Conservation (phyloP, 2,329 filamentous ascomycete genomes). For the Aspergillus ruber region DNA sequence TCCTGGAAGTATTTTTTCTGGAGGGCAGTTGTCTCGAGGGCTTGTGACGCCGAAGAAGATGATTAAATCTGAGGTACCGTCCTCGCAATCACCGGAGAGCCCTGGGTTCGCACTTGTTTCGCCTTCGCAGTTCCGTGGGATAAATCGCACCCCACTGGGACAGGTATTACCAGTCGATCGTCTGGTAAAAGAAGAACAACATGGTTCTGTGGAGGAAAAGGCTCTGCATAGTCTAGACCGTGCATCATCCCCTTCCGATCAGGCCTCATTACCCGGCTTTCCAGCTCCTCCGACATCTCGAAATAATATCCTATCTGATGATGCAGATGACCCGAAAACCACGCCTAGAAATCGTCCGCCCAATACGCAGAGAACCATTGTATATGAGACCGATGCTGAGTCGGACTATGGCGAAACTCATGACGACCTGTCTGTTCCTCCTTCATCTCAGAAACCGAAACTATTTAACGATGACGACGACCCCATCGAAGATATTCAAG, state of each 20-base stretch:
- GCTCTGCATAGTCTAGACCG: constrained; percentile 4
- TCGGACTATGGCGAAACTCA: constrained; percentile 26
- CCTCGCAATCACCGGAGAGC: constrained; percentile 39
- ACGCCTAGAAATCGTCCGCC: not conserved
- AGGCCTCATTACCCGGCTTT: not conserved
- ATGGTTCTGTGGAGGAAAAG: not conserved
- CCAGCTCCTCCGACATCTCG: not conserved
- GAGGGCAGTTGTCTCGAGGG: not conserved
- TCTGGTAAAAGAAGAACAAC: constrained; percentile 17
- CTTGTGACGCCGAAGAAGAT: constrained; percentile 30
- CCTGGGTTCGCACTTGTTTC: constrained; percentile 31
- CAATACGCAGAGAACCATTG: constrained; percentile 24
- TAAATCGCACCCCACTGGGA: constrained; percentile 23
- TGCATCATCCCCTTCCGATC: not conserved
- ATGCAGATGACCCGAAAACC: not conserved
- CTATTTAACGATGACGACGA: not conserved
- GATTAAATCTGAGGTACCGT: constrained; percentile 30
- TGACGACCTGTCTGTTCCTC: constrained; percentile 12
- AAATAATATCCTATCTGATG: not conserved
- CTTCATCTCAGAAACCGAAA: constrained; percentile 3
- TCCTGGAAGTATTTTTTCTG: not conserved
- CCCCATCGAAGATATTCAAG: constrained; percentile 5
- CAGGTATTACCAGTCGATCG: constrained; percentile 2
- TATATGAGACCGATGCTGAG: constrained; percentile 40
- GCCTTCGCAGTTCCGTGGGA: constrained; percentile 26